Percentiles rank a stretch among this genome's conserved stretches.
Evolutionary conservation across 768 basidiomycete genomes (phyloP).

Genomic region (Kwoniella botswanensis): DNA sequence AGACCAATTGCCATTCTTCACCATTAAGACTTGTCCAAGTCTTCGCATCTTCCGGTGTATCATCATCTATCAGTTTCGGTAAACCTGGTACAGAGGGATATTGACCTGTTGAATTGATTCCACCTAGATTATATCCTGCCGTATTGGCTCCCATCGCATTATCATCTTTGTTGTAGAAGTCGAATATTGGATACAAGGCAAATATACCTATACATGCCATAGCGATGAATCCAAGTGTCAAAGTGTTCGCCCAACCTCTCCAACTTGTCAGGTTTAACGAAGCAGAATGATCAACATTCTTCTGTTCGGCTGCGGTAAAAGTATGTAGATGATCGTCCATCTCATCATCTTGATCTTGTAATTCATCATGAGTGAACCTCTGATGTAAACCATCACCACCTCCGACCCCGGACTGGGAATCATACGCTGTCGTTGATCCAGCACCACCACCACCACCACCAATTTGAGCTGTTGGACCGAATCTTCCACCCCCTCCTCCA

Average conservation of each 20-base stretch:
- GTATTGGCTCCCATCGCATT: constrained; percentile 30
- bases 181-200: constrained; percentile 48
- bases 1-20: constrained; percentile 70
- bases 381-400: not conserved
- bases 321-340: constrained; percentile 56
- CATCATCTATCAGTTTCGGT: constrained; percentile 73
- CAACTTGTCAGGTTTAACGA: constrained; percentile 67
- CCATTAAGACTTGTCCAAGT: constrained; percentile 64
- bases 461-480: constrained; percentile 8
- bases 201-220: constrained; percentile 54
- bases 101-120: constrained; percentile 77
- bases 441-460: not conserved
- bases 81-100: constrained; percentile 60
- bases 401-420: not conserved
- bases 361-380: constrained; percentile 6
- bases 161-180: constrained; percentile 27
- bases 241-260: constrained; percentile 73
- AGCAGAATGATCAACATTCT: constrained; percentile 62
- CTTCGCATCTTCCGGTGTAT: constrained; percentile 66
- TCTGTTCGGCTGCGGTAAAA: constrained; percentile 52
- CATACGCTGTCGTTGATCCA: not conserved
- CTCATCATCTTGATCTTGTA: constrained; percentile 48
- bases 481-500: not conserved
- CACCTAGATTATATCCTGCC: constrained; percentile 71
- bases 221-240: constrained; percentile 70